Conservation (phyloP, 78 protist genomes). For the Dictyostelium intermedium region DNA sequence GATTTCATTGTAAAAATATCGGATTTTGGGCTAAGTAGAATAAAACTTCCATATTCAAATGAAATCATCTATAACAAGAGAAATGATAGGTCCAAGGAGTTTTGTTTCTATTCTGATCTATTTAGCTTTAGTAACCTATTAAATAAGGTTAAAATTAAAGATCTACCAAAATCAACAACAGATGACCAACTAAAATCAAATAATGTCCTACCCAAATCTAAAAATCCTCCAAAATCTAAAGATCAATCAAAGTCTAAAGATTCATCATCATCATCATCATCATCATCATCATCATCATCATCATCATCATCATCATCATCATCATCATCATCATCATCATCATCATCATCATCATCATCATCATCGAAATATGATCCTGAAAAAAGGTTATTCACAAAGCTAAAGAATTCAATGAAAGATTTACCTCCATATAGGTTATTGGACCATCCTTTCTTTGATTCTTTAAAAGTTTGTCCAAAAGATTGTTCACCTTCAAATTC, state of each 20-base stretch:
- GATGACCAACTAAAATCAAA: too few relatives aligned
- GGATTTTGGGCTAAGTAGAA: slow-evolving; percentile 44
- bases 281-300: neutral
- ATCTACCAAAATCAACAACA: neutral
- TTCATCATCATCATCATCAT: neutral
- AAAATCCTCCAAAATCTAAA: too few relatives aligned
- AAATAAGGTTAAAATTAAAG: neutral
- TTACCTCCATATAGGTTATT: neutral
- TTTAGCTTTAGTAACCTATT: neutral
- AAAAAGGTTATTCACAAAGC: neutral
- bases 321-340: too few relatives aligned
- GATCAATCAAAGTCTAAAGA: neutral
- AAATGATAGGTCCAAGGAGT: neutral
- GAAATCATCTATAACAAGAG: slow-evolving; percentile 28
- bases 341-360: too few relatives aligned
- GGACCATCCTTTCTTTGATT: slow-evolving; percentile 44
- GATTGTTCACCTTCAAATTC: slow-evolving; percentile 9
- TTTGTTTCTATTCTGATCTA: neutral
- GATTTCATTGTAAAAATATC: slow-evolving; percentile 11
- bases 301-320: neutral
- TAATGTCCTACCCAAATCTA: neutral
- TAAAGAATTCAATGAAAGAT: slow-evolving; percentile 6
- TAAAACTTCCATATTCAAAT: neutral
- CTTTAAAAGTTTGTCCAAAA: neutral
- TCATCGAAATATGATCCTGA: neutral